Base-by-base conservation (phyloP, 768 basidiomycete species). In the Fomitopsis pulvina region DNA sequence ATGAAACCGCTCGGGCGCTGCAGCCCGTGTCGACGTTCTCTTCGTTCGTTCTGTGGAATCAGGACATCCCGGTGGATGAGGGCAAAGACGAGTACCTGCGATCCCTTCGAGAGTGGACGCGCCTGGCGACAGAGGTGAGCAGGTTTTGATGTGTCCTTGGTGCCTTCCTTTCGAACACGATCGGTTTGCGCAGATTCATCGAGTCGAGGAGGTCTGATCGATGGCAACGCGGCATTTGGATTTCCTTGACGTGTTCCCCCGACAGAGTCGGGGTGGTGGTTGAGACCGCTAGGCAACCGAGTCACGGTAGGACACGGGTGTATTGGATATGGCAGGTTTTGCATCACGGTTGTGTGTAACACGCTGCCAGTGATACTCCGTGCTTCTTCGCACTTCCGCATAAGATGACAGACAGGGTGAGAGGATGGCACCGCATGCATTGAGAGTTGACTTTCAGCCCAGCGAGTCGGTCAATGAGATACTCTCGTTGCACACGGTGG, bases 1-100 rank as follows among this genome's bases (percentile, higher is more conserved):
- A 44, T 18, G 42, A 45, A 16, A 58, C 52, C 21, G 61, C 60
- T 20, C 71, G 70, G 40, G 64, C 55, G 10, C 63, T 87, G 49
- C 58, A 67, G 6, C 76, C 83, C 3, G 66, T 68, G 2, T 74
- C 77, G 0, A 72, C 70, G 41, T 92, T 92, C 59, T 70, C 75
- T 2, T 79, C 78, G 1, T 79, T 92, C 55, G 76, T 78, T n/a
- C 61, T 92, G 21, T 92, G 89, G 89, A 72, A 81, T 51, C 76
- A 83, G 3, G 90, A 92, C 63, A 74, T 77, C 20, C 77, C 80
- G 0, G 78, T 86, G 1, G 82, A 90, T 52, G 81, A 80, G 45
- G 77, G 74, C 2, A 72, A 67, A 34, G 89, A 92, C 59, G 87
- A 88, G 57, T 92, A 91, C 62, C 63, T 75, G 41, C 73, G 85